phyloP scores from a whole-genome alignment of 1,284 basidiomycete genomes.

The Apiotrichum sp. region DNA sequence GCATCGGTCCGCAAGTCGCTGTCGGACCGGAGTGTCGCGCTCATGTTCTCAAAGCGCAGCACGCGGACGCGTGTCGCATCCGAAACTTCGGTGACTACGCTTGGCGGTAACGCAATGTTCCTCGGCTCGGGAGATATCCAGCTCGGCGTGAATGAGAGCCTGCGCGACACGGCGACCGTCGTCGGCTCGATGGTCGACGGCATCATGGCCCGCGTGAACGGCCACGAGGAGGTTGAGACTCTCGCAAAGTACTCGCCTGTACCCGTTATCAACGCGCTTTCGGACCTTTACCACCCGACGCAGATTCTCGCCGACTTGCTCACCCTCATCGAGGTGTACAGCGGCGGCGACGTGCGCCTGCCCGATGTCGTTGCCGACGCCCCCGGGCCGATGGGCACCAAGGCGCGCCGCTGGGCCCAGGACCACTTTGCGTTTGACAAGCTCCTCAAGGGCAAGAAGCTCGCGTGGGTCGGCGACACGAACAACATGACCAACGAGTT shows the following conservation, averaged over 20 bases:
- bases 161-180: conserved; percentile 74
- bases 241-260: conserved; percentile 82
- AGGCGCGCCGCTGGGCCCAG: conserved; percentile 1
- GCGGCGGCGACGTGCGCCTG: conserved; percentile 3
- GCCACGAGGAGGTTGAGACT: conserved; percentile 87
- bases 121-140: conserved; percentile 90
- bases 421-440: conserved; percentile 25
- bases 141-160: conserved; percentile 87
- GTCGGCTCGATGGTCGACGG: conserved; percentile 93
- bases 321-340: conserved; percentile 68
- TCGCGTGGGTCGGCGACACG: conserved; percentile 91
- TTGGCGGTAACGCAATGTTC: conserved; percentile 89
- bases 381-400: not conserved
- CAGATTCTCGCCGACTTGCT: conserved; percentile 91
- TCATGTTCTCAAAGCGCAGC: conserved; percentile 88
- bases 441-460: conserved; percentile 55
- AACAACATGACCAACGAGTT: conserved; percentile 97
- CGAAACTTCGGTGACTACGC: conserved; percentile 68
- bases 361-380: not conserved
- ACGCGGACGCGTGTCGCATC: conserved; percentile 86
- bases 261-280: conserved; percentile 92
- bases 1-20: conserved; percentile 52
- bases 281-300: conserved; percentile 92
- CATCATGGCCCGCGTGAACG: conserved; percentile 92
- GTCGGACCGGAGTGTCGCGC: conserved; percentile 72